These are phyloP conservation scores for Lepiota subincarnata DNA, from an alignment of 768 basidiomycete species.

Conservation along the genomic window DNA sequence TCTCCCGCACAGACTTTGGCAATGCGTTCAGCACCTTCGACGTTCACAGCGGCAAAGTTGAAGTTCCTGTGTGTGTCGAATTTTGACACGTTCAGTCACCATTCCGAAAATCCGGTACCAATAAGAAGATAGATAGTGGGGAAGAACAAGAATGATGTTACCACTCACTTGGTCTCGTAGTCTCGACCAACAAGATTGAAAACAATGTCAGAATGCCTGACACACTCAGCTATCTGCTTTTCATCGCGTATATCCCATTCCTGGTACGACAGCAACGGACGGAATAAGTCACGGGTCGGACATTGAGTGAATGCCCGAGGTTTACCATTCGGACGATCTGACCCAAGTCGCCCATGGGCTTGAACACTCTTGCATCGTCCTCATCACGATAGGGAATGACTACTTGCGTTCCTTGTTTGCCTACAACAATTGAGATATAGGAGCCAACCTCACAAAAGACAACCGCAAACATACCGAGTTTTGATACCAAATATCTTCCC, in stretches of 20 bases:
- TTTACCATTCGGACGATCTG: conserved; percentile 92
- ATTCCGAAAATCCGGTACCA: conserved; percentile 3
- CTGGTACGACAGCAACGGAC: conserved; percentile 33
- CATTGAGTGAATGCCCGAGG: conserved; percentile 11
- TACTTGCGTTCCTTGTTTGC: conserved; percentile 89
- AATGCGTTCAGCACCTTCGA: conserved; percentile 78
- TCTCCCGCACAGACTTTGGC: conserved; percentile 73
- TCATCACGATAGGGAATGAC: conserved; percentile 94
- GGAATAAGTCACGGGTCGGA: conserved; percentile 12
- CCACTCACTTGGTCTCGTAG: conserved; percentile 86
- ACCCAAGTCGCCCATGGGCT: conserved; percentile 94
- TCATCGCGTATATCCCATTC: conserved; percentile 96
- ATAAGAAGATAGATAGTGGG: conserved; percentile 9
- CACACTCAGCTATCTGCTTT: conserved; percentile 87
- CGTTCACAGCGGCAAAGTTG: conserved; percentile 75
- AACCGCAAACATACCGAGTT: conserved; percentile 64
- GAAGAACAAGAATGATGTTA: conserved; percentile 4
- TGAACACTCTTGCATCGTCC: conserved; percentile 85
- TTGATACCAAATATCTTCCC: conserved; percentile 89
- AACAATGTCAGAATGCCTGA: conserved; percentile 93
- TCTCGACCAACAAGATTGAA: conserved; percentile 95
- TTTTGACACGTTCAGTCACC: conserved; percentile 6
- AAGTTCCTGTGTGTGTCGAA: conserved; percentile 66
- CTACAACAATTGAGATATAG: conserved; percentile 34
- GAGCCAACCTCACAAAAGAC: conserved; percentile 5